Evolutionary conservation across 2,329 filamentous ascomycete genomes (phyloP).

Genomic region (Rhynchosporium secalis): DNA sequence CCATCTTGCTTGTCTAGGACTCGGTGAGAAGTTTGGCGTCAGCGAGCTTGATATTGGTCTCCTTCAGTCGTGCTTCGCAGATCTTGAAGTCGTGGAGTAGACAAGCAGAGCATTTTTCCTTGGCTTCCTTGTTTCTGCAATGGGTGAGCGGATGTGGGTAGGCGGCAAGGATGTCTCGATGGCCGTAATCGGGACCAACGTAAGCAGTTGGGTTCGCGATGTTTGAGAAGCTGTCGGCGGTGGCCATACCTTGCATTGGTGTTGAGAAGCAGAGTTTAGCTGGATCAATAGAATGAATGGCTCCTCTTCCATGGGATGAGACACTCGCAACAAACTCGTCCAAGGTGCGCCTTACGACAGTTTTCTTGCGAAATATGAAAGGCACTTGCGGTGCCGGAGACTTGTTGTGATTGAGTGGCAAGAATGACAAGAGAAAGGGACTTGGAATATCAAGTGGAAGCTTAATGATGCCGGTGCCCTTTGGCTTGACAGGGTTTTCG

Average conservation of each 20-base stretch:
- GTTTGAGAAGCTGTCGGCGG: neutral
- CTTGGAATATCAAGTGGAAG: neutral
- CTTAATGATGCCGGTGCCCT: neutral
- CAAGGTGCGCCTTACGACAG: neutral
- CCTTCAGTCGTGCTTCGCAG: conserved; percentile 1
- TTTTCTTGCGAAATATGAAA: neutral
- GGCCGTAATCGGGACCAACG: neutral
- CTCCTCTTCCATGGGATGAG: too few relatives aligned
- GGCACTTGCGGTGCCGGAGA: neutral
- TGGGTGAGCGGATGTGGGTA: neutral
- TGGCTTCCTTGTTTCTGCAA: neutral
- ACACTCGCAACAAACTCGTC: neutral
- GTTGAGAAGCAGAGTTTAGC: too few relatives aligned
- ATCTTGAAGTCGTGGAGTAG: conserved; percentile 3
- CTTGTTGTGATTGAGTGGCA: neutral
- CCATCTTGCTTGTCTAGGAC: neutral
- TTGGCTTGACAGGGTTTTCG: neutral
- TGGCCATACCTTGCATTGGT: too few relatives aligned
- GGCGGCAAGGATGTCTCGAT: conserved; percentile 1
- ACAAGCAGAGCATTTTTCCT: neutral
- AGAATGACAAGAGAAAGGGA: neutral
- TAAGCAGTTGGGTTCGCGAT: neutral
- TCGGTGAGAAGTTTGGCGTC: neutral
- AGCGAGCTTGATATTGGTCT: neutral
- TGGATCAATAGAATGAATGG: neutral